Evolutionary conservation across 2,329 filamentous ascomycete genomes (phyloP).

Genomic region (Botryotinia narcissicola): DNA sequence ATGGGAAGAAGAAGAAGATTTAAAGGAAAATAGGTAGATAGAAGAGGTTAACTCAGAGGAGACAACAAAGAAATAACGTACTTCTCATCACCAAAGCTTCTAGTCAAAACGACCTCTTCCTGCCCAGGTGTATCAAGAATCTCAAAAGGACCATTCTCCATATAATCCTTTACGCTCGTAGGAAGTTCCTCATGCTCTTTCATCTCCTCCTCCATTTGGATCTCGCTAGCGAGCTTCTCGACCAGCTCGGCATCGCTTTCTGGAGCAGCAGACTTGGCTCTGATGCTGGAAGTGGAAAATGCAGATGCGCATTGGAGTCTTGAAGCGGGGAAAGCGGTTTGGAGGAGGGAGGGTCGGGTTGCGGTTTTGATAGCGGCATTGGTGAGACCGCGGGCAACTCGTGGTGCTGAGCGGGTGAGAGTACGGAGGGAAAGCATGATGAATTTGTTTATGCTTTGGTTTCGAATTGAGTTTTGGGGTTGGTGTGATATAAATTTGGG

Average conservation of each 20-base stretch:
- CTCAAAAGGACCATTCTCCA: constrained; percentile 82
- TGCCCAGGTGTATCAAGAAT: constrained; percentile 78
- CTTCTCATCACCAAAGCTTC: constrained; percentile 86
- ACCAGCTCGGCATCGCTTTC: constrained; percentile 76
- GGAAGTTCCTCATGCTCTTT: constrained; percentile 68
- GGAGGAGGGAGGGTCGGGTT: constrained; percentile 30
- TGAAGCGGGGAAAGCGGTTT: constrained; percentile 34
- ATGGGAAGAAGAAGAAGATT: constrained; percentile 29
- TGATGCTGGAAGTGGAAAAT: constrained; percentile 44
- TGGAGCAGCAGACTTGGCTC: constrained; percentile 36
- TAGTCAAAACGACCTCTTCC: constrained; percentile 82
- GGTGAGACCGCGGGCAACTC: constrained; percentile 58
- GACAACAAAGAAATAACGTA: constrained; percentile 45
- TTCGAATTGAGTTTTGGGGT: constrained; percentile 21
- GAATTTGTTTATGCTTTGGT: constrained; percentile 15
- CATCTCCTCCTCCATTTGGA: constrained; percentile 80
- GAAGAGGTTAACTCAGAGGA: neutral
- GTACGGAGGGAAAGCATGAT: constrained; percentile 68
- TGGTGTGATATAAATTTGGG: constrained; percentile 17
- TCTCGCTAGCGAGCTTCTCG: constrained; percentile 81
- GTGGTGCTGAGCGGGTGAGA: constrained; percentile 64
- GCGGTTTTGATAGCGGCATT: constrained; percentile 49
- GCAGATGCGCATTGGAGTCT: constrained; percentile 33
- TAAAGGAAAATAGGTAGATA: neutral
- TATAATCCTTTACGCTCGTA: constrained; percentile 79